Evolutionary conservation across 2,329 filamentous ascomycete genomes (phyloP), one percentile per base, ranked within the genome.

Genomic region (Leptographium procerum): DNA sequence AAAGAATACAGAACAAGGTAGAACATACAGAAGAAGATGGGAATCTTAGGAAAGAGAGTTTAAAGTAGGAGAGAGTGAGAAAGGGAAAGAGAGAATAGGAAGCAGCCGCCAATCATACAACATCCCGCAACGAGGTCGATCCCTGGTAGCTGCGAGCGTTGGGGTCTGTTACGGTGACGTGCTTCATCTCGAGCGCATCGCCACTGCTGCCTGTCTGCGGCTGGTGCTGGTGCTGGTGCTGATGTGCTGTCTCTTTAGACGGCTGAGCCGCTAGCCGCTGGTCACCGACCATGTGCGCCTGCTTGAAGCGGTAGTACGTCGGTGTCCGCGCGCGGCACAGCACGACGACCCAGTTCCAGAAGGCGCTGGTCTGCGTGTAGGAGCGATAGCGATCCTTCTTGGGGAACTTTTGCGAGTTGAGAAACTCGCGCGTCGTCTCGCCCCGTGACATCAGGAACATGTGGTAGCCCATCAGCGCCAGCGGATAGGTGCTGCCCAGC

Each of bases 391-490:
- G 84, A 69, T 99, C 92, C 65, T 87, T 87, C 73, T 94, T 95
- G 62, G 87, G 76, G 69, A 99, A 97, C 71, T 97, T 97, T 72
- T 96, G 90, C 5, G 88, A 91, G 72, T 95, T 96, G 63, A 99
- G 83, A 70, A 96, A 96, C 72, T 99, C 94, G 65, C 94, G 81
- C 1, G 94, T 99, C 0, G 92, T 99, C 75, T 99, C 92, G 54
- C 92, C 94, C 34, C 92, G 81, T 8, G 84, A 87, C 74, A 95
- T 90, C 50, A 99, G 79, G 74, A 95, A 96, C 52, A 97, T 69
- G 72, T 99, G 94, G 70, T 99, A 99, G 26, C 82, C 81, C 76
- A 85, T 89, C 7, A 99, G 76, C 50, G 90, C 89, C 47, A 86
- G 82, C 0, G 92, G 92, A 70, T 99, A 99, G 7, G 86, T 78